These are phyloP conservation scores for Scleromitrula shiraiana DNA, from an alignment of 2,329 filamentous ascomycete genomes.

Conservation along the genomic window DNA sequence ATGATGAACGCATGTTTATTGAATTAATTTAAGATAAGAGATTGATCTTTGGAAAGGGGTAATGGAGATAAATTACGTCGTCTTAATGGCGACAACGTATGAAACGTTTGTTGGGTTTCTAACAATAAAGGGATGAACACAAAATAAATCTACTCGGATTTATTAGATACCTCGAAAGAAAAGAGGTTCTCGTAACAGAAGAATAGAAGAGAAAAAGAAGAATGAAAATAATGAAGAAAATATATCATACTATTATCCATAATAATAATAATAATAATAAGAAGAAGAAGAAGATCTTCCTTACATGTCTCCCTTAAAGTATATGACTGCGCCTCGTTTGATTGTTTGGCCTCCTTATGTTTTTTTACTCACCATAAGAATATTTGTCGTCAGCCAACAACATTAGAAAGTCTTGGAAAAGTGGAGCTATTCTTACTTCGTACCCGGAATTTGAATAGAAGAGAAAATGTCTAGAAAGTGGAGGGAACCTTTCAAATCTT, in stretches of 20 bases:
- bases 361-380: no score
- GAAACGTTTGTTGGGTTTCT: background rate
- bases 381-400: slow-evolving; percentile 9
- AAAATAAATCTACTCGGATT: background rate
- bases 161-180: background rate
- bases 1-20: slow-evolving; percentile 14
- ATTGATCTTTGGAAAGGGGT: background rate
- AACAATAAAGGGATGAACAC: no score
- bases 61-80: background rate
- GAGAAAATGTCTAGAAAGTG: background rate
- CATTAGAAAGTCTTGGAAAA: slow-evolving; percentile 11
- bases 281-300: no score
- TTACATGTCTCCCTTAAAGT: no score
- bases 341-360: background rate
- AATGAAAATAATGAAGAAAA: background rate
- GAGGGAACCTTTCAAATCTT: background rate
- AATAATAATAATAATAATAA: no score
- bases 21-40: background rate
- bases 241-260: no score
- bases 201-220: slow-evolving; percentile 2
- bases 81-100: background rate
- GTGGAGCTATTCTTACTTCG: slow-evolving; percentile 4
- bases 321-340: slow-evolving; percentile 8
- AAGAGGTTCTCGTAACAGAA: background rate
- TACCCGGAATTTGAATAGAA: slow-evolving; percentile 5